Conservation (phyloP, 2,329 filamentous ascomycete species). For the Calonectria pteridis region DNA sequence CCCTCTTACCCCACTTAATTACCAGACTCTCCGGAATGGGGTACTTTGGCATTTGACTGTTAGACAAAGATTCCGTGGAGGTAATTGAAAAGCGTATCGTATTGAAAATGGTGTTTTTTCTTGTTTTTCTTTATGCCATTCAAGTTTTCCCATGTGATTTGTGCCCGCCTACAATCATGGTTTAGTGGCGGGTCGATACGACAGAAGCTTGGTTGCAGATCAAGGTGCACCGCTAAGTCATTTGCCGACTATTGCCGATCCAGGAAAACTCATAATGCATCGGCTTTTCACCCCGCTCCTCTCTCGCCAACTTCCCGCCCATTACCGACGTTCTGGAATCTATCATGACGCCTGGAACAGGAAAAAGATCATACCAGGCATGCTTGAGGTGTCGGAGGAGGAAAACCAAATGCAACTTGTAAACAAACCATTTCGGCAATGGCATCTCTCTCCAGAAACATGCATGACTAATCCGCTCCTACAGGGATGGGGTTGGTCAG, state of each 20-base stretch:
- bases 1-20: too few relatives aligned
- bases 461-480: neutral
- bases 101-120: too few relatives aligned
- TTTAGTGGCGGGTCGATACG: neutral
- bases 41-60: too few relatives aligned
- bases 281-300: neutral
- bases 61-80: too few relatives aligned
- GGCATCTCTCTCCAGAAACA: neutral
- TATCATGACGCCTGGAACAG: conserved; percentile 26
- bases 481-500: neutral
- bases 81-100: too few relatives aligned
- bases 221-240: neutral
- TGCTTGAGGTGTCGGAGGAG: conserved; percentile 29
- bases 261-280: neutral
- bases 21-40: too few relatives aligned
- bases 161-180: neutral
- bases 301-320: neutral
- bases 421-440: neutral
- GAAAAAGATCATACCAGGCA: conserved; percentile 23
- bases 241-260: conserved; percentile 14
- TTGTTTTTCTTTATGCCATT: neutral
- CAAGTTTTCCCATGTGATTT: neutral
- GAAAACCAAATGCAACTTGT: conserved; percentile 34
- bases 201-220: neutral
- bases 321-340: neutral